Evolutionary conservation across 2,329 filamentous ascomycete species (phyloP).

Genomic region (Pezicula neosporulosa): DNA sequence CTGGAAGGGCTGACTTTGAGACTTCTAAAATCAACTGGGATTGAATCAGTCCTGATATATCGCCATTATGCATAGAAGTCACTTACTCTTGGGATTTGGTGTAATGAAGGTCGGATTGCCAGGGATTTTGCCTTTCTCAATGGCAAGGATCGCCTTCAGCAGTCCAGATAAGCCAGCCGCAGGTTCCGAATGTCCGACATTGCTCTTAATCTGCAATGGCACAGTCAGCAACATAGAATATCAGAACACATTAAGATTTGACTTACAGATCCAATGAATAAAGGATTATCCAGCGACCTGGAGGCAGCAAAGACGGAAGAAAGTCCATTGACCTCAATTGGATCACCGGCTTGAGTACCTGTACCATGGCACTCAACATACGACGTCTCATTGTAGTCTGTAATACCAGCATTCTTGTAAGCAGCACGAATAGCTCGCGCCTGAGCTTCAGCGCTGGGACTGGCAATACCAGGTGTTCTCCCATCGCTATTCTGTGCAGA

Average conservation of each 20-base stretch:
- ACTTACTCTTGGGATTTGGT: constrained; percentile 26
- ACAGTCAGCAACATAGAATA: neutral
- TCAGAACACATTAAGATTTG: neutral
- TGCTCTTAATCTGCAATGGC: constrained; percentile 25
- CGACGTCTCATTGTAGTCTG: constrained; percentile 20
- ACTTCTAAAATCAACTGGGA: constrained; percentile 2
- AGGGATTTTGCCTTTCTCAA: constrained; percentile 17
- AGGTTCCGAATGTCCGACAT: constrained; percentile 41
- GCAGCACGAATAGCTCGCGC: constrained; percentile 6
- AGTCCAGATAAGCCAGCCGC: constrained; percentile 38
- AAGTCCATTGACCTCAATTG: constrained; percentile 10
- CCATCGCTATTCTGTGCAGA: constrained; percentile 52
- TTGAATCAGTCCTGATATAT: neutral
- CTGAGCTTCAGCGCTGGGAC: constrained; percentile 45
- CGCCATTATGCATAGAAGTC: neutral
- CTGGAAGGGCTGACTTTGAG: constrained; percentile 7
- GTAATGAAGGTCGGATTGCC: constrained; percentile 21
- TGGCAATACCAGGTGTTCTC: constrained; percentile 50
- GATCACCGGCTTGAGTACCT: constrained; percentile 21
- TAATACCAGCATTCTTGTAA: constrained; percentile 4
- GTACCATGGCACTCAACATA: constrained; percentile 34
- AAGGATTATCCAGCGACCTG: neutral
- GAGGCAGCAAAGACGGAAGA: neutral
- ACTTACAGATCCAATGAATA: constrained; percentile 14
- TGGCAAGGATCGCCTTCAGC: constrained; percentile 38